Conservation (phyloP, 176 grass and related monocot species). For the Avena insularis region DNA sequence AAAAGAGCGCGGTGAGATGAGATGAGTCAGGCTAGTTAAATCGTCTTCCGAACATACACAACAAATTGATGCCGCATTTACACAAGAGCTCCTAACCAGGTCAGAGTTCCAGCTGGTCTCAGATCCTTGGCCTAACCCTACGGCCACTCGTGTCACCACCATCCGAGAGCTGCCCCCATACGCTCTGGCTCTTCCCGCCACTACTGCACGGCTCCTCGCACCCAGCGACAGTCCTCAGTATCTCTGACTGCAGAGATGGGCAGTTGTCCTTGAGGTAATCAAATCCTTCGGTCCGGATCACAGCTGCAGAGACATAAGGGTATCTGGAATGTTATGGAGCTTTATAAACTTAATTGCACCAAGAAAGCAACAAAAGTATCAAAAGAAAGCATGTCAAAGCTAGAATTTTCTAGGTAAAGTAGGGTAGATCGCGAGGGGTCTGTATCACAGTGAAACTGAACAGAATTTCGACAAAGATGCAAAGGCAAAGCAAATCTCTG, state of each 20-base stretch:
- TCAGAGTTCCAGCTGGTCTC: constrained; percentile 45
- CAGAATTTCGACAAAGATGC: background rate
- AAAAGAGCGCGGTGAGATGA: constrained; percentile 18
- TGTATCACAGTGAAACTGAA: background rate
- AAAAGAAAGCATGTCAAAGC: background rate
- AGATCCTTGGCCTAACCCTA: constrained; percentile 79
- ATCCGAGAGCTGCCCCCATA: constrained; percentile 82
- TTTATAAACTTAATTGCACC: constrained; percentile 51
- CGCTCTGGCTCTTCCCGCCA: constrained; percentile 81
- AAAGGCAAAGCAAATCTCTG: constrained; percentile 17
- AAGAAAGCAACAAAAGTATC: constrained; percentile 31
- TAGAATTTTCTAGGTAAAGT: constrained; percentile 9
- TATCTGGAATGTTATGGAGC: constrained; percentile 74
- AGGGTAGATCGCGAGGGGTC: background rate
- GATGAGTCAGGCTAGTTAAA: constrained; percentile 37
- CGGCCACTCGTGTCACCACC: constrained; percentile 70
- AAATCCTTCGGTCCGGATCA: constrained; percentile 82
- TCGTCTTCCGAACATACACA: constrained; percentile 41
- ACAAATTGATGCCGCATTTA: constrained; percentile 55
- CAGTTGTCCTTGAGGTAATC: constrained; percentile 77
- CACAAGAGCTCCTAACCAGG: constrained; percentile 54
- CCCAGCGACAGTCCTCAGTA: constrained; percentile 76
- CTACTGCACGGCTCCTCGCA: constrained; percentile 77
- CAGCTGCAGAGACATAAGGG: constrained; percentile 90
- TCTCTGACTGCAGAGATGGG: constrained; percentile 79